These are phyloP conservation scores for Lecanoromycetidae sp. DNA, from an alignment of 2,329 filamentous ascomycete genomes.

Conservation along the genomic window DNA sequence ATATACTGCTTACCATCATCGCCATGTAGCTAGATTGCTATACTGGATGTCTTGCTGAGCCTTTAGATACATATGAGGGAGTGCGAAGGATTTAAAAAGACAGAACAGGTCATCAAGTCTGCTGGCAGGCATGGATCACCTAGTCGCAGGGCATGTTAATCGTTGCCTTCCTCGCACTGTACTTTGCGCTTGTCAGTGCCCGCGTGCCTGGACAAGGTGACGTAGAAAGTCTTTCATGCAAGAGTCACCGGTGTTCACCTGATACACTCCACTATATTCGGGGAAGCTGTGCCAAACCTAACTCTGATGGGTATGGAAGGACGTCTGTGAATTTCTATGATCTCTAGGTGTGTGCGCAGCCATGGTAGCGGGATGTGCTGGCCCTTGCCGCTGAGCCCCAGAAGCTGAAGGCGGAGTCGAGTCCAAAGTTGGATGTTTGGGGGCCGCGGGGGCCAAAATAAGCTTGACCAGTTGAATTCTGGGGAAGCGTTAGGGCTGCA, in stretches of 20 bases:
- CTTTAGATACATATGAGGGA: conserved; percentile 1
- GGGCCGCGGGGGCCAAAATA: neutral
- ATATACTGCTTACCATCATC: conserved; percentile 7
- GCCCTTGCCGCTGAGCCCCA: neutral
- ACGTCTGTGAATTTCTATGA: conserved; percentile 2
- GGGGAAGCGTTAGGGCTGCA: neutral
- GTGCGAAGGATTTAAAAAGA: neutral
- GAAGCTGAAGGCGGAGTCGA: neutral
- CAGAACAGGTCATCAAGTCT: neutral
- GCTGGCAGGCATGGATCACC: too few relatives aligned
- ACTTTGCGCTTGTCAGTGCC: neutral
- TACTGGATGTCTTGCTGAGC: neutral
- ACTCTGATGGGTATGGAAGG: neutral
- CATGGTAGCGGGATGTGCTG: neutral
- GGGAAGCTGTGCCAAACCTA: too few relatives aligned
- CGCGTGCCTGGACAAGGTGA: conserved; percentile 10
- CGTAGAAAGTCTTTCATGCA: neutral
- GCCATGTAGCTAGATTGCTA: neutral
- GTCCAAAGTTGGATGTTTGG: too few relatives aligned
- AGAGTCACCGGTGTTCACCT: too few relatives aligned
- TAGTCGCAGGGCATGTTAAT: too few relatives aligned
- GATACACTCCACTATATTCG: too few relatives aligned
- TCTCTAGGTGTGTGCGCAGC: neutral
- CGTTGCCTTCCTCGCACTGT: conserved; percentile 1
- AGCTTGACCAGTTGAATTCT: neutral